Percentiles rank a stretch among this genome's conserved stretches.
Conservation (phyloP, 495 filamentous ascomycete species). For the Zalerion maritima region DNA sequence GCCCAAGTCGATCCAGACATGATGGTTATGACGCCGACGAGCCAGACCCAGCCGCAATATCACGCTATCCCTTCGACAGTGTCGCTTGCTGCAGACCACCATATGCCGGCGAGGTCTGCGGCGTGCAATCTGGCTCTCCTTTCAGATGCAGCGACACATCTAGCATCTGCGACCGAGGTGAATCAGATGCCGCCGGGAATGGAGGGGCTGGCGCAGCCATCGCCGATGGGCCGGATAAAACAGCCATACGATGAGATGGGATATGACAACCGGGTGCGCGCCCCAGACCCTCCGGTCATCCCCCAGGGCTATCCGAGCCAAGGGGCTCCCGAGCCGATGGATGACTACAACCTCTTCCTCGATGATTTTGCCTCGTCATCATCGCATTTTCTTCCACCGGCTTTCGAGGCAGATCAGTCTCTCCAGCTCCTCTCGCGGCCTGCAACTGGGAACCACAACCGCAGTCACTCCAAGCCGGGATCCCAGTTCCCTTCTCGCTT, state of each 20-base stretch:
- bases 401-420: slow-evolving; percentile 31
- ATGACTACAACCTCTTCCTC: slow-evolving; percentile 38
- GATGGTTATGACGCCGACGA: slow-evolving; percentile 23
- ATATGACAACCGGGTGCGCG: slow-evolving; percentile 27
- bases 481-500: slow-evolving; percentile 56
- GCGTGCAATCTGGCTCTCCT: slow-evolving; percentile 37
- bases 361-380: slow-evolving; percentile 30
- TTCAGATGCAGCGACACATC: slow-evolving; percentile 36
- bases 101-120: slow-evolving; percentile 24
- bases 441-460: slow-evolving; percentile 20
- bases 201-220: slow-evolving; percentile 22
- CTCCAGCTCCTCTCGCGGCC: slow-evolving; percentile 30
- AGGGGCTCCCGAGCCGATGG: slow-evolving; percentile 20
- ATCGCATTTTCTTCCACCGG: slow-evolving; percentile 32
- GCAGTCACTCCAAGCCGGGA: slow-evolving; percentile 33
- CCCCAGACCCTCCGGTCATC: slow-evolving; percentile 26
- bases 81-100: slow-evolving; percentile 25
- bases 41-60: slow-evolving; percentile 19
- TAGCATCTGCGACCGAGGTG: slow-evolving; percentile 33
- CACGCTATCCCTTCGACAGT: slow-evolving; percentile 6
- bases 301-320: slow-evolving; percentile 22
- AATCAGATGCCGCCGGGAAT: slow-evolving; percentile 34
- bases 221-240: slow-evolving; percentile 27
- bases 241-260: slow-evolving; percentile 27
- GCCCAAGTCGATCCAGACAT: slow-evolving; percentile 28